These are phyloP conservation scores for Mycogone perniciosa DNA, from an alignment of 2,329 filamentous ascomycete species.

Conservation along the genomic window DNA sequence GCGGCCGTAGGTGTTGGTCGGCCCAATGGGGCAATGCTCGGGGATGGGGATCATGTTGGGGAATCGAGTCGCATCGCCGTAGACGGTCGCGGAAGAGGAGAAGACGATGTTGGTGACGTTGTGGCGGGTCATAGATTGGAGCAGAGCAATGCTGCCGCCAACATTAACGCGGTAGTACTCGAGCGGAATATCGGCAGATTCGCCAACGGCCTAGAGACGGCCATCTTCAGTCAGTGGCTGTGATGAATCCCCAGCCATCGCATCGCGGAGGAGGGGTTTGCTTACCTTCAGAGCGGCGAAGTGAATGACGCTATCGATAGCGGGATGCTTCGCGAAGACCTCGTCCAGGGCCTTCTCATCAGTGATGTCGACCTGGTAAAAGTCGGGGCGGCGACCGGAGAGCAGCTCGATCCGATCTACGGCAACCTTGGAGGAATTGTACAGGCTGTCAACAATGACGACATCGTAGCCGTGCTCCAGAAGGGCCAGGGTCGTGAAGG, in stretches of 20 bases:
- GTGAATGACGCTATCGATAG: slow-evolving; percentile 97
- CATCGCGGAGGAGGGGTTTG: slow-evolving; percentile 1
- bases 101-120: slow-evolving; percentile 97
- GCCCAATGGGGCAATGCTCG: slow-evolving; percentile 89
- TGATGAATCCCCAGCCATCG: not conserved
- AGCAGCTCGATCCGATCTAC: slow-evolving; percentile 94
- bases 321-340: slow-evolving; percentile 81
- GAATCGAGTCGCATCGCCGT: slow-evolving; percentile 94
- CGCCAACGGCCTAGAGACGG: slow-evolving; percentile 71
- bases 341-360: slow-evolving; percentile 76
- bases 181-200: slow-evolving; percentile 87
- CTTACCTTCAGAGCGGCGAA: slow-evolving; percentile 92
- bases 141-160: slow-evolving; percentile 79
- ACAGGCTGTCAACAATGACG: slow-evolving; percentile 91
- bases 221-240: slow-evolving; percentile 14
- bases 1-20: slow-evolving; percentile 95
- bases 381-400: slow-evolving; percentile 76
- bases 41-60: slow-evolving; percentile 98
- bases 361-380: slow-evolving; percentile 83
- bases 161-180: slow-evolving; percentile 99
- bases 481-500: slow-evolving; percentile 87
- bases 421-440: slow-evolving; percentile 90
- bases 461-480: slow-evolving; percentile 95
- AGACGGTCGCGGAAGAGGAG: slow-evolving; percentile 95
- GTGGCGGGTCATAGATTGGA: slow-evolving; percentile 81